Conservation (phyloP, 2,329 filamentous ascomycete species). For the Fusarium tuaranense region DNA sequence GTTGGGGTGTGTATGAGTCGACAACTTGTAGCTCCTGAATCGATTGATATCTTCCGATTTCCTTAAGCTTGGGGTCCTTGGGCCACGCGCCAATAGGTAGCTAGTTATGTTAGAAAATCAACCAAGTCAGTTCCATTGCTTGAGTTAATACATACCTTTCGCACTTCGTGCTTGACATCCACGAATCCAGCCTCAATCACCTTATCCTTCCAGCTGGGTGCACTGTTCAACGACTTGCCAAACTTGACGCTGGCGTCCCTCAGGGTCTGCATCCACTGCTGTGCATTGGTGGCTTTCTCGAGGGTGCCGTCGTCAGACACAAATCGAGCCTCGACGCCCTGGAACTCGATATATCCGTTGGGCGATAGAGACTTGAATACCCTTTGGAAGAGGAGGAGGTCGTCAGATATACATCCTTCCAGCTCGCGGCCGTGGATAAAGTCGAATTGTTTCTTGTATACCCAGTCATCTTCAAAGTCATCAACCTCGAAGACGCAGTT, state of each 20-base stretch:
- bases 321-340: slow-evolving; percentile 23
- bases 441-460: slow-evolving; percentile 31
- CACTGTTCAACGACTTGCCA: slow-evolving; percentile 28
- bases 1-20: slow-evolving; percentile 34
- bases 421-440: slow-evolving; percentile 35
- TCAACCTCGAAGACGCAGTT: slow-evolving; percentile 35
- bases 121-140: rapidly evolving
- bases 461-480: slow-evolving; percentile 31
- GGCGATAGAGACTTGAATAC: slow-evolving; percentile 19
- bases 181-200: slow-evolving; percentile 22
- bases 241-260: slow-evolving; percentile 19
- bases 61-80: slow-evolving; percentile 8
- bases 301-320: slow-evolving; percentile 31
- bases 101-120: not conserved
- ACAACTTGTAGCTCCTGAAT: slow-evolving; percentile 32
- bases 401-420: slow-evolving; percentile 31
- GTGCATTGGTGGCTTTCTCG: slow-evolving; percentile 25
- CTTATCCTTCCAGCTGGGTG: slow-evolving; percentile 20
- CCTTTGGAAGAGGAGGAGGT: slow-evolving; percentile 21
- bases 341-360: slow-evolving; percentile 23
- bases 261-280: slow-evolving; percentile 19
- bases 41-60: slow-evolving; percentile 27
- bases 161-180: slow-evolving; percentile 28
- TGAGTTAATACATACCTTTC: slow-evolving; percentile 9
- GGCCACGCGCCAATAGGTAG: slow-evolving; percentile 31